Conservation (phyloP, 2,329 filamentous ascomycete species). For the Zarea fungicola region DNA sequence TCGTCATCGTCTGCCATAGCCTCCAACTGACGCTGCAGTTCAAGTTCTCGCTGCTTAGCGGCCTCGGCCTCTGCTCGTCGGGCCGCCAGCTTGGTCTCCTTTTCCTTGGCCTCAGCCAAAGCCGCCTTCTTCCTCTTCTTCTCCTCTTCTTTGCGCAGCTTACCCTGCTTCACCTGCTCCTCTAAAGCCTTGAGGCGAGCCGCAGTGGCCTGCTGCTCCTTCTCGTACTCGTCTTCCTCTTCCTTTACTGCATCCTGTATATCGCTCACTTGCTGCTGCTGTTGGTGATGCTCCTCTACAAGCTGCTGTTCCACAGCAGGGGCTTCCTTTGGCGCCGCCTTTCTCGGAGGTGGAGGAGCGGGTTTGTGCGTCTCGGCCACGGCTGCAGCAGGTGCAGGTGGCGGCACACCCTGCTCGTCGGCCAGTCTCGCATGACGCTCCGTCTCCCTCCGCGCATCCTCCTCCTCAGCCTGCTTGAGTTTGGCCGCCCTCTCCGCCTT, state of each 20-base stretch:
- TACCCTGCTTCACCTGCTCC: constrained; percentile 88
- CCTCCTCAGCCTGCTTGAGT: constrained; percentile 83
- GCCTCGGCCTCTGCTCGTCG: constrained; percentile 90
- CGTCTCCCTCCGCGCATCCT: constrained; percentile 81
- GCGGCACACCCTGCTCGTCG: constrained; percentile 64
- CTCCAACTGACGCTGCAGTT: constrained; percentile 83
- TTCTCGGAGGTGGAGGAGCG: constrained; percentile 75
- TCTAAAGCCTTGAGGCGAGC: constrained; percentile 84
- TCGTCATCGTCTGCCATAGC: constrained; percentile 67
- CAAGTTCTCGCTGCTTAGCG: constrained; percentile 81
- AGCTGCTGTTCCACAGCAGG: constrained; percentile 63
- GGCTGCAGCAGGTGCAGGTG: too few relatives aligned
- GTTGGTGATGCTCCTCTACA: constrained; percentile 67
- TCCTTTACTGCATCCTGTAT: constrained; percentile 70
- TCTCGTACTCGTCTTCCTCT: constrained; percentile 75
- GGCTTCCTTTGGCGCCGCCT: constrained; percentile 55
- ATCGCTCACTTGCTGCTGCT: constrained; percentile 65
- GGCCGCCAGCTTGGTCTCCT: constrained; percentile 76
- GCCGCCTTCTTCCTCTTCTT: constrained; percentile 89
- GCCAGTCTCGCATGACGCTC: constrained; percentile 80
- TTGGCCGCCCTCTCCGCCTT: constrained; percentile 82
- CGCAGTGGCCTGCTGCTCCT: constrained; percentile 74
- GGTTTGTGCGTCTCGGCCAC: constrained; percentile 40
- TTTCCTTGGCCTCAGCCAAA: constrained; percentile 78
- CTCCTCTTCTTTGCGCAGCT: constrained; percentile 94